Conservation (phyloP, 108 stramenopile genomes). For the Skeletonema costatum region DNA sequence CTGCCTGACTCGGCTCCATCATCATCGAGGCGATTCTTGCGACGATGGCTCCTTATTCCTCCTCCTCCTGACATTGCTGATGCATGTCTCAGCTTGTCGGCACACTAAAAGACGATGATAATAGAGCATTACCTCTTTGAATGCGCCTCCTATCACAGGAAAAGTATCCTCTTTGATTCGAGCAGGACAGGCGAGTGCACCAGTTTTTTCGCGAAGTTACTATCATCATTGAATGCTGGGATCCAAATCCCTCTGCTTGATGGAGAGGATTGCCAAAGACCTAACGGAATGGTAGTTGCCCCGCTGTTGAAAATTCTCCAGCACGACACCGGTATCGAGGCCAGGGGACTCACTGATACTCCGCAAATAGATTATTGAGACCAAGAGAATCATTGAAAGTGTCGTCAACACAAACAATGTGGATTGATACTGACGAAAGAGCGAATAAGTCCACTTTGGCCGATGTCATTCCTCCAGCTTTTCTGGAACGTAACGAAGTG, state of each 20-base stretch:
- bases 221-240: conserved; percentile 61
- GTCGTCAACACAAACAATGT: conserved; percentile 53
- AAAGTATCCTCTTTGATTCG: conserved; percentile 74
- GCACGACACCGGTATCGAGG: conserved; percentile 71
- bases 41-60: conserved; percentile 72
- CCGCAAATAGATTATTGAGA: conserved; percentile 41
- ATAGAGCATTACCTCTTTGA: conserved; percentile 37
- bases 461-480: conserved; percentile 55
- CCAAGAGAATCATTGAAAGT: conserved; percentile 58
- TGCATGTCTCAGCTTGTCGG: conserved; percentile 67
- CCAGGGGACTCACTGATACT: conserved; percentile 37
- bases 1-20: conserved; percentile 72
- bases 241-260: conserved; percentile 33
- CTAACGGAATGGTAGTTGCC: conserved; percentile 18
- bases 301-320: conserved; percentile 60
- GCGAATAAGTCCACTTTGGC: conserved; percentile 32
- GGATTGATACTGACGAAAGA: conserved; percentile 14
- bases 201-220: conserved; percentile 80
- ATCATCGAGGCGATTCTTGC: conserved; percentile 60
- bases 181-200: conserved; percentile 81
- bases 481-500: conserved; percentile 78
- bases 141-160: conserved; percentile 60
- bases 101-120: conserved; percentile 43
- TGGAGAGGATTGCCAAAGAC: conserved; percentile 5
- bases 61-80: conserved; percentile 74